phyloP scores from a whole-genome alignment of 2,329 filamentous ascomycete genomes.

The Paracorniculantispora psalliotae region DNA sequence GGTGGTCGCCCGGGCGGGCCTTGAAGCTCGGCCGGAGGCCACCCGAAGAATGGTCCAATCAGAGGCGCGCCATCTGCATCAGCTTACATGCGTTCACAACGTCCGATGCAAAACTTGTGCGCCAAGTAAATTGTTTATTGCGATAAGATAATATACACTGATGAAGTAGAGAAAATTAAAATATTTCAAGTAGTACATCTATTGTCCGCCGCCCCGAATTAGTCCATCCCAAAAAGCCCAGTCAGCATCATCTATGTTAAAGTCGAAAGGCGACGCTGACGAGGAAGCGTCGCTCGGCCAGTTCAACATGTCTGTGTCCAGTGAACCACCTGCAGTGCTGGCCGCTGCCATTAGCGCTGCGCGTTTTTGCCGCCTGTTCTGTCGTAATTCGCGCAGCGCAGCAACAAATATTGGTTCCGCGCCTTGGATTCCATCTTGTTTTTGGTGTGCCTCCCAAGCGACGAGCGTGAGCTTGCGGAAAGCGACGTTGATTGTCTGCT shows the following conservation, averaged over 20 bases:
- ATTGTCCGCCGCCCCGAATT: neutral
- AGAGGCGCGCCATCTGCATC: neutral
- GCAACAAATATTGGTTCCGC: conserved; percentile 22
- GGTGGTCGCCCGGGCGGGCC: neutral
- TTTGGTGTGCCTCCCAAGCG: conserved; percentile 25
- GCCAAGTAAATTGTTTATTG: neutral
- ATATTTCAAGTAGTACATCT: neutral
- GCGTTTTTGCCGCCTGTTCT: neutral
- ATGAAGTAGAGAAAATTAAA: too few species aligned
- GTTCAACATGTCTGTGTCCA: neutral
- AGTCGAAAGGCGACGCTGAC: conserved; percentile 10
- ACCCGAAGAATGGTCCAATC: conserved; percentile 1
- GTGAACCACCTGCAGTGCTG: neutral
- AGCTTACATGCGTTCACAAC: neutral
- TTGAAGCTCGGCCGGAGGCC: conserved; percentile 1
- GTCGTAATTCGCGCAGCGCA: conserved; percentile 12
- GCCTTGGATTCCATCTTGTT: neutral
- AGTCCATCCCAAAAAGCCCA: conserved; percentile 26
- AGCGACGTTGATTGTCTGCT: conserved; percentile 24
- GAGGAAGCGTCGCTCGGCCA: neutral
- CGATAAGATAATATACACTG: neutral
- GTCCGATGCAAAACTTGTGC: neutral
- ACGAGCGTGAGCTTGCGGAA: conserved; percentile 28
- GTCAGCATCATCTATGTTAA: conserved; percentile 18
- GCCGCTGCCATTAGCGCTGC: conserved; percentile 2